Base-by-base conservation (phyloP, 2,329 filamentous ascomycete species). In the Tolypocladium ovalisporum region DNA sequence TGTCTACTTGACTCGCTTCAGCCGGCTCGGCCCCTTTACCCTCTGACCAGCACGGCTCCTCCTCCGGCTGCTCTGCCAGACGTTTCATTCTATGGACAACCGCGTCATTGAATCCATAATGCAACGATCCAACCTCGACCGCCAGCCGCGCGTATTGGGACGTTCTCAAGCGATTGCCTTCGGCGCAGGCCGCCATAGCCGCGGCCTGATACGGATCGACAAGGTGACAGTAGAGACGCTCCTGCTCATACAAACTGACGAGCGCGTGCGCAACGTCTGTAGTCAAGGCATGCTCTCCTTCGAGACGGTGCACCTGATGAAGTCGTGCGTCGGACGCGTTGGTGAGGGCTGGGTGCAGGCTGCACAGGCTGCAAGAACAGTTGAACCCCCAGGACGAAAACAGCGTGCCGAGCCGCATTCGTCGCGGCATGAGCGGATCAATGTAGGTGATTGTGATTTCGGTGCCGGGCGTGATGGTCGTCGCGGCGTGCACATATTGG, bases 391-490 rank as follows among this genome's bases (percentile, higher is more conserved):
- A 77, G 7, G 63, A 67, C 17, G 55, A 24, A 27, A 62, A 55
- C n/a, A 76, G 64, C 39, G 66, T 63, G 10, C 58, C 44, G n/a
- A 65, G 58, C 5, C 75, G 71, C 15, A 61, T 57, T 5, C 60
- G 27, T 32, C 59, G 60, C 35, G 42, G 44, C 59, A n/a, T 67
- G 66, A n/a, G 61, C 17, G 63, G 66, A 62, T 72, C 66, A 36
- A 76, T 72, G 63, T 76, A 77, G 0, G 73, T 72, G 56, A 77
- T 63, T 19, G 72, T 75, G 54, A 77, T 68, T 63, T 77, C 75
- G 59, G 76, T 74, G 35, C 75, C 75, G 0, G 72, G 67, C 4
- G 57, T 49, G 59, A 77, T 76, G 57, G 71, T 68, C 1, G 73
- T 68, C 13, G 70, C 64, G 37, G 73, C 75, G 54, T 71, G 68